phyloP scores from a whole-genome alignment of 1,139 yeast genomes.

The Wickerhamiella pararugosa region DNA sequence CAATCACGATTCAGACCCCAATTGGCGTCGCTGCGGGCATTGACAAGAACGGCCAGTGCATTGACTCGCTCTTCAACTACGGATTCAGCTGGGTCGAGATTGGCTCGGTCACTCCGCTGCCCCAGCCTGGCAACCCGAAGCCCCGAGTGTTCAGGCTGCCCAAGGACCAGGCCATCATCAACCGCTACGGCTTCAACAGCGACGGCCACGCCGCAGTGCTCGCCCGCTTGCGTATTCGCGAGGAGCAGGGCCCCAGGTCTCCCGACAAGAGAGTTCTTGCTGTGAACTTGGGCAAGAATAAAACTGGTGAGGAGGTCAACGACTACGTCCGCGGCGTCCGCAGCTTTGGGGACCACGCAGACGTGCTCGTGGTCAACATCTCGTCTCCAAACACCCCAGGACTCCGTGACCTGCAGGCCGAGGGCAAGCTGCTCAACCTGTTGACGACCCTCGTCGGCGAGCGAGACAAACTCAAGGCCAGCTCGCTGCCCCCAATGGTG shows the following conservation, averaged over 20 bases:
- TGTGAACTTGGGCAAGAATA: slow-evolving; percentile 82
- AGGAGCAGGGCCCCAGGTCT: slow-evolving; percentile 28
- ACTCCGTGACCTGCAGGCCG: slow-evolving; percentile 69
- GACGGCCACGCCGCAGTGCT: slow-evolving; percentile 69
- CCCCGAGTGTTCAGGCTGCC: slow-evolving; percentile 84
- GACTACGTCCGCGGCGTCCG: slow-evolving; percentile 80
- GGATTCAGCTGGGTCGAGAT: slow-evolving; percentile 89
- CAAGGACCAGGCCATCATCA: slow-evolving; percentile 77
- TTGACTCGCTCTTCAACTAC: slow-evolving; percentile 57
- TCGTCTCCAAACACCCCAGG: slow-evolving; percentile 97
- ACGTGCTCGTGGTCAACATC: slow-evolving; percentile 80
- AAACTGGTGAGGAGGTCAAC: slow-evolving; percentile 72
- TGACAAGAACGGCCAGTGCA: slow-evolving; percentile 90
- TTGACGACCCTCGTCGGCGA: slow-evolving; percentile 35
- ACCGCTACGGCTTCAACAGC: slow-evolving; percentile 90
- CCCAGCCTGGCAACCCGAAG: slow-evolving; percentile 86
- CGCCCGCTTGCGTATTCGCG: slow-evolving; percentile 47
- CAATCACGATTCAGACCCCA: slow-evolving; percentile 44
- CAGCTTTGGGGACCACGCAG: slow-evolving; percentile 70
- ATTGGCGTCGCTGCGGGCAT: slow-evolving; percentile 93
- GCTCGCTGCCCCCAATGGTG: slow-evolving; percentile 41
- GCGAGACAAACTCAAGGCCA: slow-evolving; percentile 22
- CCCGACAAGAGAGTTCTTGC: slow-evolving; percentile 57
- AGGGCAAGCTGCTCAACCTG: slow-evolving; percentile 51
- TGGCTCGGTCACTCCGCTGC: slow-evolving; percentile 83